These are phyloP conservation scores for Globisporangium echinulatum DNA, from an alignment of 352 stramenopile genomes.

Conservation along the genomic window DNA sequence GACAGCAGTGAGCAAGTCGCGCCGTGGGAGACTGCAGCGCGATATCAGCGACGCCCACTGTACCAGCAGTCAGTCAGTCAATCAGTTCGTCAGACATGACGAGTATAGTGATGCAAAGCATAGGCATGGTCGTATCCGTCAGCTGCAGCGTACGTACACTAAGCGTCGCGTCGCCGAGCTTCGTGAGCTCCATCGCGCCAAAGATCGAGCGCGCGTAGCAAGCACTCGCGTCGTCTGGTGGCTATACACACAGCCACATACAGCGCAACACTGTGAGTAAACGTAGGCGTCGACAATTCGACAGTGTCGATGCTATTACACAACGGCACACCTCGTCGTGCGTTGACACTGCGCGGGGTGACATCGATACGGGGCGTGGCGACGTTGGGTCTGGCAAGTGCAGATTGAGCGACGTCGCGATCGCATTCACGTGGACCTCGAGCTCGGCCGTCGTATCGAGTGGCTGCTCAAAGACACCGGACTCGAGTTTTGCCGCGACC, in stretches of 20 bases:
- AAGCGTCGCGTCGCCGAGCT: conserved; percentile 34
- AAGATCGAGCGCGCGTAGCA: conserved; percentile 41
- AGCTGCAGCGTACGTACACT: conserved; percentile 28
- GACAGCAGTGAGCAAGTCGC: conserved; percentile 25
- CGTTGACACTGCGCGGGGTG: neutral
- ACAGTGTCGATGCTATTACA: neutral
- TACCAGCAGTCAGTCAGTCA: neutral
- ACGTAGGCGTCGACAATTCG: neutral
- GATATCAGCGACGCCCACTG: conserved; percentile 49
- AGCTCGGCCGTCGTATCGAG: conserved; percentile 50
- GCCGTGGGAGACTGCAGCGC: conserved; percentile 28
- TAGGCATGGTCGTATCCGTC: neutral
- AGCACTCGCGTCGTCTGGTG: conserved; percentile 11
- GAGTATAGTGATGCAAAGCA: too few species aligned
- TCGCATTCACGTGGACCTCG: conserved; percentile 35
- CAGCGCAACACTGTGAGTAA: too few species aligned
- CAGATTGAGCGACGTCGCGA: conserved; percentile 23
- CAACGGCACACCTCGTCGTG: conserved; percentile 28
- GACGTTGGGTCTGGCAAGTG: conserved; percentile 6
- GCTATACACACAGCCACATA: neutral
- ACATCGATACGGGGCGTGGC: conserved; percentile 8
- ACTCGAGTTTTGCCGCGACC: conserved; percentile 23
- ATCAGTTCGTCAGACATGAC: too few species aligned
- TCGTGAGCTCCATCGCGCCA: conserved; percentile 36
- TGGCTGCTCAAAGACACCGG: conserved; percentile 21